These are phyloP conservation scores for Macrotyloma uniflorum DNA, from an alignment of 306 rosid species.

Conservation along the genomic window DNA sequence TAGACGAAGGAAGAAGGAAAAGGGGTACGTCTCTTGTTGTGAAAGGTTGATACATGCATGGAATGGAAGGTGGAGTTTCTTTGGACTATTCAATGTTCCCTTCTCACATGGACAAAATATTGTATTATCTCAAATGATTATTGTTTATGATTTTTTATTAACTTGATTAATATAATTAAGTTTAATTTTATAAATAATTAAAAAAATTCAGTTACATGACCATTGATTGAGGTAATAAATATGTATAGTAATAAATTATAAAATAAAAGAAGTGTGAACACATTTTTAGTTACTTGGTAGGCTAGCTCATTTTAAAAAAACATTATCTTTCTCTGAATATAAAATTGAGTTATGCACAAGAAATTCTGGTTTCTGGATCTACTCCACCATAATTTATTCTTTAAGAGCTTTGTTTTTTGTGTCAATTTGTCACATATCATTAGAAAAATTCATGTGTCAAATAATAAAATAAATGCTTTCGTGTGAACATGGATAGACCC, in stretches of 20 bases:
- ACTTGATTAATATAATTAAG: too few species aligned
- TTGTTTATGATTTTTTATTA: too few species aligned
- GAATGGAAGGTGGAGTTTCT: background rate
- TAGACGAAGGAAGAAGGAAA: constrained; percentile 5
- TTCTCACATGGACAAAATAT: too few species aligned
- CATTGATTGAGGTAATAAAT: too few species aligned
- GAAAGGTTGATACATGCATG: constrained; percentile 10
- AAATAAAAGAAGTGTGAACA: background rate
- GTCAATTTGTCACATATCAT: background rate
- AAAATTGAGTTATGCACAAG: background rate
- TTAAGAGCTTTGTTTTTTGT: background rate
- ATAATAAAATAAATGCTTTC: background rate
- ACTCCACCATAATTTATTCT: background rate
- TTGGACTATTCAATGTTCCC: background rate
- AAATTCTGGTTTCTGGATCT: background rate
- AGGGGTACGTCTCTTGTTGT: constrained; percentile 4
- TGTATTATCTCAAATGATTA: too few species aligned
- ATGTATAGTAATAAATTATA: too few species aligned
- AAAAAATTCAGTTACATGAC: too few species aligned
- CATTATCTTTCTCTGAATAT: background rate
- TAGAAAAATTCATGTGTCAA: background rate
- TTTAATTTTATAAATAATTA: too few species aligned
- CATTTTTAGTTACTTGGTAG: background rate
- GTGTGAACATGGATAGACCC: too few species aligned
- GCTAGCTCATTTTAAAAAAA: background rate